Evolutionary conservation across 2,329 filamentous ascomycete genomes (phyloP), one percentile per base, ranked within the genome.

Genomic region (Fusarium solani-melongenae): DNA sequence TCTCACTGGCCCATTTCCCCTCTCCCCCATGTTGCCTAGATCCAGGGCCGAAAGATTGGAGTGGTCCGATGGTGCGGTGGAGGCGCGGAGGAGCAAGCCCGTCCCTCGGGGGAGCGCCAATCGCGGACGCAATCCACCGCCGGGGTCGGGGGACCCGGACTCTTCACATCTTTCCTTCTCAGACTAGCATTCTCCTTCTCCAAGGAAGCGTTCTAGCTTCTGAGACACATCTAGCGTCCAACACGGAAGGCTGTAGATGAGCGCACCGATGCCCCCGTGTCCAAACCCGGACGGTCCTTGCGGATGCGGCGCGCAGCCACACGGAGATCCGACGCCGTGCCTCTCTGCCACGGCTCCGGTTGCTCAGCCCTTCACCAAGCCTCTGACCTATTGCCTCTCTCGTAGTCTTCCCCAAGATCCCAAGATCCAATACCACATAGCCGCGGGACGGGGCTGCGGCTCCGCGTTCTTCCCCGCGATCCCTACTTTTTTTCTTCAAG

Each of bases 81-180:
- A 55, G 46, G 20, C 39, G 51, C 72, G 65, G 71, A 70, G 69
- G 69, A 24, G n/a, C 49, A 74, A 74, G 62, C 71, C 72, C 69
- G 72, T 62, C 31, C 22, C 8, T 62, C 41, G 24, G 24, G n/a
- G 44, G n/a, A 22, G 41, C 58, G 41, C 39, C 27, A 34, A 34
- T 39, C 22, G 36, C 24, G 64, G 27, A 51, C 53, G 31, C 53
- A 20, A 57, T 57, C 39, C 31, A 14, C 53, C 39, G 44, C 36
- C 56, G 55, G 24, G 24, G 15, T 29, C 38, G 51, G 29, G 20
- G 14, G 44, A 46, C 41, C 41, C n/a, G 31, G 39, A n/a, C 27
- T 20, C n/a, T 51, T 61, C 55, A 38, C 41, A 31, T 34, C 20
- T 22, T 49, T 62, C 27, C 27, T 14, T 51, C 27, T 51, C 17